phyloP scores from a whole-genome alignment of 306 rosid species.

The Acacia crassicarpa region DNA sequence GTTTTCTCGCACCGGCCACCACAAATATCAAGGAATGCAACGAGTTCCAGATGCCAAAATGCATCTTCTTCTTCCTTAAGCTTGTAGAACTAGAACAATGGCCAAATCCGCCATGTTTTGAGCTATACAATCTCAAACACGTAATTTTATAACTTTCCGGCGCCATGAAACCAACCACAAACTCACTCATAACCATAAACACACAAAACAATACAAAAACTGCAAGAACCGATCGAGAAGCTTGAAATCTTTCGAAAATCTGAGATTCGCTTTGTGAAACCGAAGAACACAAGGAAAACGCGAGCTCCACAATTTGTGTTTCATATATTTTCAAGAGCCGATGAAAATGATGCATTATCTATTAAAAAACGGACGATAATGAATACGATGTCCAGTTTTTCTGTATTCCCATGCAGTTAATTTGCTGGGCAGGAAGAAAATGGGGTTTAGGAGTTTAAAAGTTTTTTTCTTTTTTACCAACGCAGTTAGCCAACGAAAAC shows the following conservation, averaged over 20 bases:
- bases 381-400: background rate
- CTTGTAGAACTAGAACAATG: background rate
- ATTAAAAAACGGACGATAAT: background rate
- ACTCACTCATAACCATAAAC: background rate
- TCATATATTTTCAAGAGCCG: background rate
- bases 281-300: background rate
- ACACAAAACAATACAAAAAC: background rate
- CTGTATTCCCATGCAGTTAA: background rate
- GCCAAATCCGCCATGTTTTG: background rate
- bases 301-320: background rate
- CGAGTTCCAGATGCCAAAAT: background rate
- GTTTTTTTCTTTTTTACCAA: background rate
- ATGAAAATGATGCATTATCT: background rate
- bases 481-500: background rate
- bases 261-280: background rate
- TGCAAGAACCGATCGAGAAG: background rate
- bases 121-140: background rate
- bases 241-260: background rate
- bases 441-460: background rate
- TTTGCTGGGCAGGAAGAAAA: background rate
- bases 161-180: background rate
- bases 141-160: background rate
- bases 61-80: background rate
- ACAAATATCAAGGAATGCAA: background rate
- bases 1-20: background rate